These are phyloP conservation scores for Penicillium decumbens DNA, from an alignment of 2,329 filamentous ascomycete genomes.

Conservation along the genomic window DNA sequence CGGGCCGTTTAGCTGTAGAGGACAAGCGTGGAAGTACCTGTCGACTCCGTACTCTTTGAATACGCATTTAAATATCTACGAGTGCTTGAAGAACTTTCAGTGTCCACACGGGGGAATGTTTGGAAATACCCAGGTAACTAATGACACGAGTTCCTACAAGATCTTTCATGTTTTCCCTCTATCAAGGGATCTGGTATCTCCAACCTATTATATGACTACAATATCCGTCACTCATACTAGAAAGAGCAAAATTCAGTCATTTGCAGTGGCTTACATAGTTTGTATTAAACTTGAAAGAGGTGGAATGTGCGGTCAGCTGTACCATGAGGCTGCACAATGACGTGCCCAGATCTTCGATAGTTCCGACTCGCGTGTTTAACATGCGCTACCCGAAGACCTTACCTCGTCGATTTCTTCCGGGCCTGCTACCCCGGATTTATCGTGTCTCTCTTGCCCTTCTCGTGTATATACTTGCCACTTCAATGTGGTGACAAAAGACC, in stretches of 20 bases:
- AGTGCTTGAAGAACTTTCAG: too few species aligned
- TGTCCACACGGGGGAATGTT: too few species aligned
- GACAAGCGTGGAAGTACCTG: too few species aligned
- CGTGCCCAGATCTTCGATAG: constrained; percentile 9
- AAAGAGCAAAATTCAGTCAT: neutral
- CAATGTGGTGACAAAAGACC: neutral
- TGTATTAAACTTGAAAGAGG: neutral
- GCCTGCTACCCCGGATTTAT: neutral
- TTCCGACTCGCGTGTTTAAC: constrained; percentile 1
- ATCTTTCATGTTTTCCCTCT: too few species aligned
- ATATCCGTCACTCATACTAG: too few species aligned
- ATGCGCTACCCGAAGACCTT: neutral
- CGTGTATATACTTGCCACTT: neutral
- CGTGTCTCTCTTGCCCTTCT: neutral
- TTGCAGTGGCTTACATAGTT: neutral
- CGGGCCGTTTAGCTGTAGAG: neutral
- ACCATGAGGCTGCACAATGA: neutral
- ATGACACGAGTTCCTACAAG: too few species aligned
- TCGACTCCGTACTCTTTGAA: too few species aligned
- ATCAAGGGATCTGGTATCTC: too few species aligned
- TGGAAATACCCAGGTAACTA: too few species aligned
- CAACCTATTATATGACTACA: too few species aligned
- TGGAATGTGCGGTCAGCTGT: constrained; percentile 4
- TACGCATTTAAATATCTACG: too few species aligned
- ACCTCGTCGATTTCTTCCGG: neutral